These are phyloP conservation scores for Trichophyton mentagrophytes DNA, from an alignment of 2,329 filamentous ascomycete species.

Conservation along the genomic window DNA sequence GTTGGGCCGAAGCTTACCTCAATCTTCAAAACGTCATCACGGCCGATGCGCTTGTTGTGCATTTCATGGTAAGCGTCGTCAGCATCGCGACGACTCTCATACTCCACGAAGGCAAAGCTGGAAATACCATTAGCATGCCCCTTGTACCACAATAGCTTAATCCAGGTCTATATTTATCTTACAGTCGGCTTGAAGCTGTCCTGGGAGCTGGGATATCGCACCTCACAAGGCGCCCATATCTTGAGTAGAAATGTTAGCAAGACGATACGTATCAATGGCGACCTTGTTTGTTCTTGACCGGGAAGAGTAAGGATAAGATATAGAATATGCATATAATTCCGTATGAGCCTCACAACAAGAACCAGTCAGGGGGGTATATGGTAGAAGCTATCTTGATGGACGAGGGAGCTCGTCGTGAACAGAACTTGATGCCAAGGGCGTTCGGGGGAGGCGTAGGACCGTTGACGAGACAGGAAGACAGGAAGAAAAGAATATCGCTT, in stretches of 20 bases:
- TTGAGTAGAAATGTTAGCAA: conserved; percentile 31
- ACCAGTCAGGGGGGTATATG: background rate
- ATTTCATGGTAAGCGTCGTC: conserved; percentile 99
- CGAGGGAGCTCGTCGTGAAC: background rate
- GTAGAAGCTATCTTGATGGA: conserved; percentile 1
- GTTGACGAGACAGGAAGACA: conserved; percentile 2
- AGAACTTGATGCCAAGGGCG: conserved; percentile 7
- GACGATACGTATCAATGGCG: background rate
- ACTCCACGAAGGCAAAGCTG: conserved; percentile 96
- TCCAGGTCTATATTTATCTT: conserved; percentile 37
- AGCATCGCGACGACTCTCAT: conserved; percentile 94
- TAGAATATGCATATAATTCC: conserved; percentile 4
- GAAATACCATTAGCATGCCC: conserved; percentile 5
- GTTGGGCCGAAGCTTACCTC: conserved; percentile 50
- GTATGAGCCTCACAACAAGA: background rate
- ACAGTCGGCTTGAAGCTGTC: conserved; percentile 89
- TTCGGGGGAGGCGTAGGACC: conserved; percentile 6
- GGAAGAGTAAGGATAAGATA: background rate
- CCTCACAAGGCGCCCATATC: conserved; percentile 92
- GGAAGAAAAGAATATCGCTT: conserved; percentile 11
- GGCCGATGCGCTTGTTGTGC: conserved; percentile 97
- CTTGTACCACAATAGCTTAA: conserved; percentile 10
- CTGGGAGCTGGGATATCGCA: conserved; percentile 96
- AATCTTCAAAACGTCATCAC: conserved; percentile 93
- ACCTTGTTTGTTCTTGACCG: background rate